Conservation (phyloP, 2,329 filamentous ascomycete species). For the Colletotrichum cereale region DNA sequence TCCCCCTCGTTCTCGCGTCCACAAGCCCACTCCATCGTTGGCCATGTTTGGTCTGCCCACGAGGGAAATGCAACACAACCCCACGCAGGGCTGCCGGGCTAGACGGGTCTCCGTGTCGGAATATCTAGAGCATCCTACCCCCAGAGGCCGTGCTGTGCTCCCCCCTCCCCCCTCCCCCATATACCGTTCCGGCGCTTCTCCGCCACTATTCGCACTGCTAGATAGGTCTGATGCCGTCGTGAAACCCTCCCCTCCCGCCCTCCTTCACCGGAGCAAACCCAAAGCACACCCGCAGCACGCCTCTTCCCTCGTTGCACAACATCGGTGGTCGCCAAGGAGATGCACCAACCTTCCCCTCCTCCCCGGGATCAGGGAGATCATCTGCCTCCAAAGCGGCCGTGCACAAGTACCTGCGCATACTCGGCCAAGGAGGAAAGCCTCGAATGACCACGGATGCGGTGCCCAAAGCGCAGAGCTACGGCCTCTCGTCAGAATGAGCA, state of each 20-base stretch:
- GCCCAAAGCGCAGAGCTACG: constrained; percentile 34
- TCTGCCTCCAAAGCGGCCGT: not conserved
- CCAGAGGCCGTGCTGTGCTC: constrained; percentile 10
- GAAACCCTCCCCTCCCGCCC: constrained; percentile 14
- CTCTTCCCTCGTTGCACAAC: not conserved
- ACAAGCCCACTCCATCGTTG: not conserved
- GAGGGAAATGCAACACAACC: not conserved
- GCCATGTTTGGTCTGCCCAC: not conserved
- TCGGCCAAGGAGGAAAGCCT: not conserved
- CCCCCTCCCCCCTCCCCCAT: not conserved
- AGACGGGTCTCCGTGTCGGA: not conserved
- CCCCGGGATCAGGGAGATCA: not conserved
- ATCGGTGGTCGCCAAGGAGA: not conserved
- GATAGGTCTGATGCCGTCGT: constrained; percentile 21
- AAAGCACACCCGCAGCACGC: not conserved
- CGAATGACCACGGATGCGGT: constrained; percentile 11
- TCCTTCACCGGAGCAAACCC: not conserved
- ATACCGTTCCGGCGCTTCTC: constrained; percentile 11
- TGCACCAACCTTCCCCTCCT: not conserved
- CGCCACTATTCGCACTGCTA: not conserved
- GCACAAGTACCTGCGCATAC: constrained; percentile 3
- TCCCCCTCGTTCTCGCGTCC: not conserved
- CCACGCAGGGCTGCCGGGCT: not conserved
- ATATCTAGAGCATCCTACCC: not conserved
- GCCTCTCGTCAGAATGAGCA: not conserved